phyloP scores from a whole-genome alignment of 1,284 basidiomycete genomes.

The Sporisorium iseilematis-ciliati region DNA sequence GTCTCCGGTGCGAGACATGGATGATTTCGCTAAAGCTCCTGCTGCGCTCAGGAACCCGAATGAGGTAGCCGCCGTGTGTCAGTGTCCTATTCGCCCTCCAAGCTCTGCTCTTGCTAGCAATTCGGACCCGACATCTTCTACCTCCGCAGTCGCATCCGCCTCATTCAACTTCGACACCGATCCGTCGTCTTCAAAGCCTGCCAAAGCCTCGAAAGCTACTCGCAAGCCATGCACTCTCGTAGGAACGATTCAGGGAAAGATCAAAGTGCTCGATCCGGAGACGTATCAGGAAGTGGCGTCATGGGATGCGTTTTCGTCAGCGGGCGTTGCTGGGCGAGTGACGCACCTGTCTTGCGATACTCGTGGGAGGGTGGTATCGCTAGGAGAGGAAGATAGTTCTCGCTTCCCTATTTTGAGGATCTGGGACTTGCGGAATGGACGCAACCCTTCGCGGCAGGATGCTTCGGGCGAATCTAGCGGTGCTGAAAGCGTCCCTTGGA shows the following conservation, averaged over 20 bases:
- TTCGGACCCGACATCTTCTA: background rate
- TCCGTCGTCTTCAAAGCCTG: slow-evolving; percentile 3
- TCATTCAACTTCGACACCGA: slow-evolving; percentile 14
- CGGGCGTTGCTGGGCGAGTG: slow-evolving; percentile 38
- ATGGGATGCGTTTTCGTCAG: slow-evolving; percentile 59
- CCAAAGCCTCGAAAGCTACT: slow-evolving; percentile 1
- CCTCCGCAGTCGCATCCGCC: slow-evolving; percentile 9
- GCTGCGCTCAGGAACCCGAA: slow-evolving; percentile 42
- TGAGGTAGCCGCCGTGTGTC: slow-evolving; percentile 55
- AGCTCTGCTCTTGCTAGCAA: slow-evolving; percentile 8
- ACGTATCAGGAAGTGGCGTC: slow-evolving; percentile 44
- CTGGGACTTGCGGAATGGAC: slow-evolving; percentile 60
- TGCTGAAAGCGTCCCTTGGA: slow-evolving; percentile 24
- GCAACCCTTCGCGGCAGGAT: slow-evolving; percentile 11
- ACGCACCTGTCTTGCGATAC: slow-evolving; percentile 58
- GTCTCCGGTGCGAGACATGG: slow-evolving; percentile 46
- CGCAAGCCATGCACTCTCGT: slow-evolving; percentile 49
- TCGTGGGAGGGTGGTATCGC: slow-evolving; percentile 47
- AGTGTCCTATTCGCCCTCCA: slow-evolving; percentile 51
- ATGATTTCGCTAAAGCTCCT: slow-evolving; percentile 54
- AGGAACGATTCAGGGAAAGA: slow-evolving; percentile 47
- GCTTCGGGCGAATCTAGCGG: slow-evolving; percentile 2
- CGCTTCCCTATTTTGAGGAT: slow-evolving; percentile 61
- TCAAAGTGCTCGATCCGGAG: slow-evolving; percentile 58
- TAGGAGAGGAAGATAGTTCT: slow-evolving; percentile 57